Base-by-base conservation (phyloP, 129 eudicot species). In the Flaveria linearis region DNA sequence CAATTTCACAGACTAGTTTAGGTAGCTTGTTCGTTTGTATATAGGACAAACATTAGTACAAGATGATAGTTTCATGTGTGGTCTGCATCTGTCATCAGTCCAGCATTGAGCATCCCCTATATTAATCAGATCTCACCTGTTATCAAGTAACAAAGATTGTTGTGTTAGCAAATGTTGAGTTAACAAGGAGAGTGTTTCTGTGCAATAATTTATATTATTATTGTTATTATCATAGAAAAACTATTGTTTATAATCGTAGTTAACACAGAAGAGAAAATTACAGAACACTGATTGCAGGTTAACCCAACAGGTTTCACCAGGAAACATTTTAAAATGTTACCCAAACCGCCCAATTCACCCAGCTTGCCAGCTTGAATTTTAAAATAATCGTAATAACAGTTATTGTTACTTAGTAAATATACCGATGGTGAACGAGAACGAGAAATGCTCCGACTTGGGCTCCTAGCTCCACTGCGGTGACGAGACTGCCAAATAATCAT, bases 401-500 rank as follows among this genome's bases (percentile, higher is more conserved):
- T 73, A 11, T 30, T 20, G 55, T 20, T 17, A 49, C 3, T 30
- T 33, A 68, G 62, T 51, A 57, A 17, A 75, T 67, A 45, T 85
- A 82, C 96, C 70, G 73, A 84, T 73, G 86, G 86, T 20, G 88
- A 85, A 76, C 72, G 87, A 50, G 89, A 87, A 68, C 41, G 7
- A 36, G 41, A 5, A 36, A 80, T 42, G 77, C 81, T 77, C 71
- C 67, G 73, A 65, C 83, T 83, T 22, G 69, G 69, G 82, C 89
- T 82, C 80, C 88, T 84, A 18, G 43, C 89, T 58, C 81, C 70
- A 51, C 58, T 41, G 39, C 33, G 74, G 25, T 36, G 49, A 74
- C 74, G 86, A 65, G 65, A 62, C 89, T 85, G 84, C 11, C 9
- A 53, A 45, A 78, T 22, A 49, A 47, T 5, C 13, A 55, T 33